Conservation (phyloP, 2,329 filamentous ascomycete genomes). For the Penicillium sp. region DNA sequence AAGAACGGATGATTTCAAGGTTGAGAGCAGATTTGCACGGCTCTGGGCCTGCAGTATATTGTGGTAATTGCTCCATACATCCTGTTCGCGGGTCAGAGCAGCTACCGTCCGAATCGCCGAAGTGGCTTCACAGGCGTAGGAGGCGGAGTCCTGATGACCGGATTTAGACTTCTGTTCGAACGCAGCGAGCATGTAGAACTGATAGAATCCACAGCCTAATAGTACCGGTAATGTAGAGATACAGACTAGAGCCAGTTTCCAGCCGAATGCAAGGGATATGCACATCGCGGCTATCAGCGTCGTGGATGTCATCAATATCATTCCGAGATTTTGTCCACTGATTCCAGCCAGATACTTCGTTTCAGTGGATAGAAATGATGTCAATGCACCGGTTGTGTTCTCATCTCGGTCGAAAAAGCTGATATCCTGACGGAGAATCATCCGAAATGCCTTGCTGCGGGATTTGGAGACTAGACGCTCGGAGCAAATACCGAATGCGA, state of each 20-base stretch:
- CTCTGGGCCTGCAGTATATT: slow-evolving; percentile 66
- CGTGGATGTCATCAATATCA: slow-evolving; percentile 75
- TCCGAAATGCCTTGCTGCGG: slow-evolving; percentile 77
- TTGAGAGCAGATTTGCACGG: slow-evolving; percentile 66
- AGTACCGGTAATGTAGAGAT: slow-evolving; percentile 75
- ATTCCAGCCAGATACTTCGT: slow-evolving; percentile 87
- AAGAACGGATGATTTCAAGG: slow-evolving; percentile 73
- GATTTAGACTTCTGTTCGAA: slow-evolving; percentile 78
- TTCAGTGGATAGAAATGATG: slow-evolving; percentile 84
- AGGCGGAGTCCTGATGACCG: slow-evolving; percentile 77
- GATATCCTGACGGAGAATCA: slow-evolving; percentile 90
- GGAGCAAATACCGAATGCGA: slow-evolving; percentile 81
- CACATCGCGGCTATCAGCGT: slow-evolving; percentile 75
- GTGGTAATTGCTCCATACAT: slow-evolving; percentile 72
- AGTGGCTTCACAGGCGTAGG: slow-evolving; percentile 89
- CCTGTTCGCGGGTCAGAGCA: slow-evolving; percentile 80
- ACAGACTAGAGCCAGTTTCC: slow-evolving; percentile 85
- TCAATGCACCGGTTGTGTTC: slow-evolving; percentile 85
- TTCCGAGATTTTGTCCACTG: slow-evolving; percentile 83
- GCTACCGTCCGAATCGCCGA: slow-evolving; percentile 93
- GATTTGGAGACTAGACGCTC: slow-evolving; percentile 81
- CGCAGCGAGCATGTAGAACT: slow-evolving; percentile 78
- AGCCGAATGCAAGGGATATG: slow-evolving; percentile 73
- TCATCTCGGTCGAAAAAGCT: slow-evolving; percentile 86
- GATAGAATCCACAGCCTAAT: slow-evolving; percentile 78